Evolutionary conservation across 768 basidiomycete genomes (phyloP).

Genomic region (Russula virescens): DNA sequence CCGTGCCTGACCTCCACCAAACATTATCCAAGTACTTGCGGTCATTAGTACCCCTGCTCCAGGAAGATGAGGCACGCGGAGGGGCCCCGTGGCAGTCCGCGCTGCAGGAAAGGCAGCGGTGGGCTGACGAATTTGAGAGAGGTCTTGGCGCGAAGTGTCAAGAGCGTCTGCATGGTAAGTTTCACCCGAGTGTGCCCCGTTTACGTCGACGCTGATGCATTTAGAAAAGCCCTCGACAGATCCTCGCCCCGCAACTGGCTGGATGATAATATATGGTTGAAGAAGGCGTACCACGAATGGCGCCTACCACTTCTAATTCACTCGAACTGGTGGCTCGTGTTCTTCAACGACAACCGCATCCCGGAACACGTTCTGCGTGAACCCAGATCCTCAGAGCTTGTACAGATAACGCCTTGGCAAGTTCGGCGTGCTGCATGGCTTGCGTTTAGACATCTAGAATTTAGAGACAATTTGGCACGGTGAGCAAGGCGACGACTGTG

Average conservation of each 20-base stretch:
- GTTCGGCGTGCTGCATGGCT: conserved; percentile 81
- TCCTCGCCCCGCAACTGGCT: conserved; percentile 89
- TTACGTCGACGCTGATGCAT: conserved; percentile 10
- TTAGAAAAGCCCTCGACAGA: conserved; percentile 67
- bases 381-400: conserved; percentile 20
- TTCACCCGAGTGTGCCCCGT: conserved; percentile 13
- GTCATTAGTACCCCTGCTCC: conserved; percentile 72
- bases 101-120: conserved; percentile 48
- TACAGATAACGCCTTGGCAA: conserved; percentile 73
- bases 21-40: conserved; percentile 74
- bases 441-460: conserved; percentile 61
- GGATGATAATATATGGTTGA: conserved; percentile 87
- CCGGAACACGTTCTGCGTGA: conserved; percentile 37
- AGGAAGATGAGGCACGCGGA: conserved; percentile 62
- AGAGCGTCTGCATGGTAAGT: conserved; percentile 61
- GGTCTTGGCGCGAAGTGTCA: conserved; percentile 68
- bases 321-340: conserved; percentile 95
- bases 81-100: conserved; percentile 47
- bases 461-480: conserved; percentile 61
- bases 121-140: conserved; percentile 62
- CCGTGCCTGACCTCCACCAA: conserved; percentile 71
- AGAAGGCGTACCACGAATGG: conserved; percentile 85
- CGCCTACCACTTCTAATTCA: conserved; percentile 79
- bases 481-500: conserved; percentile 32
- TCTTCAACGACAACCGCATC: conserved; percentile 64